Conservation (phyloP, 2,329 filamentous ascomycete genomes). For the Monilinia aucupariae region DNA sequence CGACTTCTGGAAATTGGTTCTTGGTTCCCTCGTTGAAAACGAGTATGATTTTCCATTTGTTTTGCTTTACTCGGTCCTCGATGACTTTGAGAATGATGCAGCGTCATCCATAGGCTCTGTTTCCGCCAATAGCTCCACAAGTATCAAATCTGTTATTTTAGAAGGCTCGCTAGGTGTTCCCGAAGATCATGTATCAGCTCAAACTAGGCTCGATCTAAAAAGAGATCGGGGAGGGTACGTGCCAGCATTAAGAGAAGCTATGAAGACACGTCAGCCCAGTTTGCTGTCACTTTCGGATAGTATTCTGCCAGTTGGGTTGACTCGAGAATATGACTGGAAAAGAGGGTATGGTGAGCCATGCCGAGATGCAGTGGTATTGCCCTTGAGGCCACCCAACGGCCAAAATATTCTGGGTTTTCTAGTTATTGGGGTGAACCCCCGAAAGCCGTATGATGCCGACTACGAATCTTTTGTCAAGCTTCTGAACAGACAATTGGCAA, state of each 20-base stretch:
- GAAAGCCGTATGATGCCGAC: constrained; percentile 71
- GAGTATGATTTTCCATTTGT: constrained; percentile 70
- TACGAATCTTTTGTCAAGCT: constrained; percentile 72
- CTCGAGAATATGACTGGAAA: constrained; percentile 61
- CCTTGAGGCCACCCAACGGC: constrained; percentile 61
- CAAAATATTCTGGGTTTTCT: constrained; percentile 53
- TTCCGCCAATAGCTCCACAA: constrained; percentile 58
- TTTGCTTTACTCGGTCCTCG: constrained; percentile 67
- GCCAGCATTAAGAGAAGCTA: constrained; percentile 67
- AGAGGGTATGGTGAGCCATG: constrained; percentile 66
- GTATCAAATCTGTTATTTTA: constrained; percentile 59
- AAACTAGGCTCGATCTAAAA: constrained; percentile 60
- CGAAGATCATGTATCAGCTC: constrained; percentile 54
- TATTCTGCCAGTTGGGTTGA: constrained; percentile 56
- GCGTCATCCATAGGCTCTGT: constrained; percentile 44
- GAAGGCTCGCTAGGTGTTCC: constrained; percentile 69
- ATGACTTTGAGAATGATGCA: constrained; percentile 57
- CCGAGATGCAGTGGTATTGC: constrained; percentile 66
- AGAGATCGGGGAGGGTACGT: constrained; percentile 67
- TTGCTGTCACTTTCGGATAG: constrained; percentile 59
- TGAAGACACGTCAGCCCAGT: constrained; percentile 61
- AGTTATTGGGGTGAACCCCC: constrained; percentile 55
- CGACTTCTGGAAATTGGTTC: constrained; percentile 66
- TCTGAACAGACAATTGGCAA: constrained; percentile 67
- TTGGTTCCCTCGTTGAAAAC: constrained; percentile 64